Evolutionary conservation across 2,329 filamentous ascomycete genomes (phyloP).

Genomic region (Alternaria brassicae): DNA sequence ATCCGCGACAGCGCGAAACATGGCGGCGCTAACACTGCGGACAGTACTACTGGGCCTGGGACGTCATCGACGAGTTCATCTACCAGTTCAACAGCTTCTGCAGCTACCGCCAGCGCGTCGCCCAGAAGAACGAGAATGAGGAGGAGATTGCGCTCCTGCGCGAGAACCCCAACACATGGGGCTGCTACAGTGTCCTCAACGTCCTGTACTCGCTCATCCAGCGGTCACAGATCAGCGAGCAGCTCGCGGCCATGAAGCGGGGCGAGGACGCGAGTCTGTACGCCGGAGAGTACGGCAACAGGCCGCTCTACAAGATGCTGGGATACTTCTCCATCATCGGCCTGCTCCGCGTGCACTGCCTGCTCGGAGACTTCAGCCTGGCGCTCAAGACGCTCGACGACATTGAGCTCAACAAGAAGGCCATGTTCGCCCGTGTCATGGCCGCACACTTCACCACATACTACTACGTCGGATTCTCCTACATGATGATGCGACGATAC

Average conservation of each 20-base stretch:
- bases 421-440: constrained; percentile 99
- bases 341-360: constrained; percentile 91
- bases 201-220: constrained; percentile 99
- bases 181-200: constrained; percentile 98
- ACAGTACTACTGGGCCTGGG: constrained; percentile 99
- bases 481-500: constrained; percentile 99
- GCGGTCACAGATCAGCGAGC: constrained; percentile 96
- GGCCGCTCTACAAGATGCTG: constrained; percentile 96
- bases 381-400: constrained; percentile 98
- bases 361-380: constrained; percentile 96
- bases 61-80: constrained; percentile 99
- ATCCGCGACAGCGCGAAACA: not conserved
- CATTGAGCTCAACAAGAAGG: constrained; percentile 99
- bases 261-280: constrained; percentile 88
- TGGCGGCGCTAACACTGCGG: constrained; percentile 21
- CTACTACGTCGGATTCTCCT: constrained; percentile 99
- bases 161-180: constrained; percentile 99
- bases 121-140: constrained; percentile 81
- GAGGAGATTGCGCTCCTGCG: constrained; percentile 91
- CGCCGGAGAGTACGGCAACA: constrained; percentile 92
- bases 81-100: constrained; percentile 99
- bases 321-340: constrained; percentile 99
- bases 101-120: constrained; percentile 91
- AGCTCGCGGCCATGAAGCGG: constrained; percentile 91
- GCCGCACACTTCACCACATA: constrained; percentile 99